Base-by-base conservation (phyloP, 352 stramenopile genomes). In the Globisporangium abappressorium region DNA sequence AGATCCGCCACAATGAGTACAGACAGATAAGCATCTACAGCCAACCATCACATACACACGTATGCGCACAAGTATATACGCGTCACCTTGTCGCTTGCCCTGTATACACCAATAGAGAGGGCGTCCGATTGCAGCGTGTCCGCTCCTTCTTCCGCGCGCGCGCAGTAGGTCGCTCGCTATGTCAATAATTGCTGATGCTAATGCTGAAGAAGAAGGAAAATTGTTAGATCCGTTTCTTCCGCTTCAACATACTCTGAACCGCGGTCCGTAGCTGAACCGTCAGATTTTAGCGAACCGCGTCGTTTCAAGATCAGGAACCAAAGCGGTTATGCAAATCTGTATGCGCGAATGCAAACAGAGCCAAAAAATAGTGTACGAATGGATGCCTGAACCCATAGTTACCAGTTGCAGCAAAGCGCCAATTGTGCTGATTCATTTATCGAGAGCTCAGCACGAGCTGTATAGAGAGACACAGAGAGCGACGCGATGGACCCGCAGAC, bases 401-500 rank as follows among this genome's bases (percentile, higher is more conserved):
- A 26, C 24, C 24, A 26, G 24, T 26, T 26, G 24, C 24, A 26
- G 24, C 24, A 26, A 26, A 26, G 24, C 24, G 18, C 38, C 38
- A 18, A 8, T 62, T n/a, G 33, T n/a, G 9, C 20, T 22, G 9
- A 8, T 41, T 22, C n/a, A 20, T 1, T 36, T 2, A 1, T 49
- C 5, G 15, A 69, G 5, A 43, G n/a, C 38, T 46, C 38, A 18
- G 5, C 14, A n/a, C 38, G 38, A 18, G 38, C 14, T 20, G 14
- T n/a, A 20, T 47, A 6, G 38, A 47, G 38, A 22, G 28, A 26
- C 24, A 49, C 41, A 43, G 6, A 47, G 18, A 43, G 8, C 15
- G 54, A 3, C 15, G 47, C 28, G 43, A 87, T 93, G 85, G 82
- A 93, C 57, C 75, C 80, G 51, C 85, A 93, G 73, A 93, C 83